Conservation (phyloP, 805 yeast species). For the Nakazawaea holstii region DNA sequence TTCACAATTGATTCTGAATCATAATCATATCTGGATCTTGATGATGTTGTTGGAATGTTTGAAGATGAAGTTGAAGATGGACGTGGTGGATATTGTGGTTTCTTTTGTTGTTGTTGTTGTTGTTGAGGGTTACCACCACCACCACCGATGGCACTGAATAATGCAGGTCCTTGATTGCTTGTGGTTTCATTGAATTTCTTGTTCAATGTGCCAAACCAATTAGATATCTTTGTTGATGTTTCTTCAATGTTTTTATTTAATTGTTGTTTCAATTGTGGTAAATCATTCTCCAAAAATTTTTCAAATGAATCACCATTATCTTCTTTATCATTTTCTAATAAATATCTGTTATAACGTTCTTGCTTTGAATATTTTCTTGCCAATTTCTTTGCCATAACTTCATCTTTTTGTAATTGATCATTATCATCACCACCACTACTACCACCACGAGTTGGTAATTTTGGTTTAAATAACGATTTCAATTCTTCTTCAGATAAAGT, state of each 20-base stretch:
- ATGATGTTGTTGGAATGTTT: slow-evolving; percentile 14
- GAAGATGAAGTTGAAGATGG: slow-evolving; percentile 13
- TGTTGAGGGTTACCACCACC: slow-evolving; percentile 5
- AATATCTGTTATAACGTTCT: slow-evolving; percentile 11
- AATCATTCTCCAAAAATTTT: slow-evolving; percentile 49
- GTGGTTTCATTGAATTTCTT: slow-evolving; percentile 37
- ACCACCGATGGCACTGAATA: slow-evolving; percentile 27
- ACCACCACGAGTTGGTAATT: slow-evolving; percentile 23
- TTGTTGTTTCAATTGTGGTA: slow-evolving; percentile 58
- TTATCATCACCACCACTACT: too few species aligned
- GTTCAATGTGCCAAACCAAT: slow-evolving; percentile 71
- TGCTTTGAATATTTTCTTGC: slow-evolving; percentile 52
- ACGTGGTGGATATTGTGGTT: slow-evolving; percentile 12
- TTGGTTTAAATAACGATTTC: slow-evolving; percentile 18
- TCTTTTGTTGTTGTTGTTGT: slow-evolving; percentile 8
- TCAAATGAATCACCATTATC: slow-evolving; percentile 48
- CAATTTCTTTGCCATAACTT: slow-evolving; percentile 71
- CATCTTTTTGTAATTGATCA: slow-evolving; percentile 63
- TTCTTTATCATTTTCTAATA: slow-evolving; percentile 22
- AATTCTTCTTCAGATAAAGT: slow-evolving; percentile 47
- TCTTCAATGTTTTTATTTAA: slow-evolving; percentile 75
- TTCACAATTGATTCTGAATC: slow-evolving; percentile 22
- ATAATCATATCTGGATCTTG: slow-evolving; percentile 27
- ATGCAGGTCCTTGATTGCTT: slow-evolving; percentile 21
- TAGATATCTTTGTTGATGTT: slow-evolving; percentile 67